Percentiles rank a stretch among this genome's conserved stretches.
phyloP scores from a whole-genome alignment of 202 grass and related monocot species.

The Dendrocalamus latiflorus region DNA sequence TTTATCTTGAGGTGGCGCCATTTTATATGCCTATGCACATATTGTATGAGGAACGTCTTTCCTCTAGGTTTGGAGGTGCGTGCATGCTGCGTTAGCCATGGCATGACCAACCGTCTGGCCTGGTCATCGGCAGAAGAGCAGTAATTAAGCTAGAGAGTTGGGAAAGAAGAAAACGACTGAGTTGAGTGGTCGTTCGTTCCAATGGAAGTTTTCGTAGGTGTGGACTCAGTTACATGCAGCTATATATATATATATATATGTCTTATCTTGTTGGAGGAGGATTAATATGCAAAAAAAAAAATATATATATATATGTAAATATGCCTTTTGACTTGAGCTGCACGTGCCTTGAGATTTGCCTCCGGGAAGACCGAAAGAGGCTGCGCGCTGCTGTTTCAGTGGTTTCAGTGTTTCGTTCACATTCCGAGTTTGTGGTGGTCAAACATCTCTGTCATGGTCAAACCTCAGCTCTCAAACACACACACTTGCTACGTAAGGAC shows the following conservation, averaged over 20 bases:
- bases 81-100: too few relatives aligned
- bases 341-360: neutral
- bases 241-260: too few relatives aligned
- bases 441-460: neutral
- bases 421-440: neutral
- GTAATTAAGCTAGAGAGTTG: neutral
- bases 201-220: too few relatives aligned
- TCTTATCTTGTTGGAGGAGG: neutral
- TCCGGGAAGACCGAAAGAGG: neutral
- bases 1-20: too few relatives aligned
- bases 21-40: neutral
- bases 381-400: neutral
- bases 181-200: too few relatives aligned
- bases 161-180: neutral
- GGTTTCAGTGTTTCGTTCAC: too few relatives aligned
- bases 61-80: neutral
- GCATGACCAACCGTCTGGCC: too few relatives aligned
- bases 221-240: too few relatives aligned
- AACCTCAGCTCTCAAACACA: neutral
- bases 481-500: too few relatives aligned
- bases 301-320: too few relatives aligned
- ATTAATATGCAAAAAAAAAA: too few relatives aligned
- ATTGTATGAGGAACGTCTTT: neutral
- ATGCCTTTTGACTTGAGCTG: neutral
- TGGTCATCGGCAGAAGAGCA: too few relatives aligned